Evolutionary conservation across 2,329 filamentous ascomycete species (phyloP).

Genomic region (Penicillium sp.): DNA sequence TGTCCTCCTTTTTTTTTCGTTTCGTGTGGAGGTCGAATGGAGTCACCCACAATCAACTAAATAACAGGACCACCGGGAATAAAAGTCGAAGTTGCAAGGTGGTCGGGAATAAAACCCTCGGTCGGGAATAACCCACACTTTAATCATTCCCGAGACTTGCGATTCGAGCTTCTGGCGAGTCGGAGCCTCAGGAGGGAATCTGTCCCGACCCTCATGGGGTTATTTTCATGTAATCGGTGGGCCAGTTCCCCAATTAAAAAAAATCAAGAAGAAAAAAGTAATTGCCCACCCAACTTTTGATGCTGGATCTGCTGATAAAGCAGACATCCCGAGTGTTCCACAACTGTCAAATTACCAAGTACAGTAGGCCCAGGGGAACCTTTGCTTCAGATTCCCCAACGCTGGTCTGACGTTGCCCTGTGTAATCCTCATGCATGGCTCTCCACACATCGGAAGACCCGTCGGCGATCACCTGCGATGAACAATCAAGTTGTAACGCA

Average conservation of each 20-base stretch:
- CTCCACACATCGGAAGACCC: no score
- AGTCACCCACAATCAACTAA: slow-evolving; percentile 14
- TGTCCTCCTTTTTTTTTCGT: slow-evolving; percentile 5
- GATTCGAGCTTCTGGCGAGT: neutral
- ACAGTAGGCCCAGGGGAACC: neutral
- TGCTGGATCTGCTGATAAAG: neutral
- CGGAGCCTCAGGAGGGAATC: slow-evolving; percentile 5
- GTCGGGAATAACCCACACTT: slow-evolving; percentile 11
- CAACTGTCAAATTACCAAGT: neutral
- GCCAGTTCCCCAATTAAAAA: neutral
- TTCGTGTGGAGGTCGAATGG: slow-evolving; percentile 14
- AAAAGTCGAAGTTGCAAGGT: neutral
- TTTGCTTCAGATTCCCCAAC: no score
- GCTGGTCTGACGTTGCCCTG: no score
- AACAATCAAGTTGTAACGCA: no score
- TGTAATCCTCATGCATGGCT: neutral
- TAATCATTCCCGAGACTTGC: slow-evolving; percentile 19
- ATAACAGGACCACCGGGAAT: slow-evolving; percentile 13
- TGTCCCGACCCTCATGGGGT: slow-evolving; percentile 8
- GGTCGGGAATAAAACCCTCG: slow-evolving; percentile 16
- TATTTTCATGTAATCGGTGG: slow-evolving; percentile 19
- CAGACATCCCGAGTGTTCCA: neutral
- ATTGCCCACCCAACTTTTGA: neutral
- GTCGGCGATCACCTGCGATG: no score
- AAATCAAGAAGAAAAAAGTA: neutral